Evolutionary conservation across 108 stramenopile species (phyloP), one percentile per base, ranked within the genome.

Genomic region (Nitzschia sp.): DNA sequence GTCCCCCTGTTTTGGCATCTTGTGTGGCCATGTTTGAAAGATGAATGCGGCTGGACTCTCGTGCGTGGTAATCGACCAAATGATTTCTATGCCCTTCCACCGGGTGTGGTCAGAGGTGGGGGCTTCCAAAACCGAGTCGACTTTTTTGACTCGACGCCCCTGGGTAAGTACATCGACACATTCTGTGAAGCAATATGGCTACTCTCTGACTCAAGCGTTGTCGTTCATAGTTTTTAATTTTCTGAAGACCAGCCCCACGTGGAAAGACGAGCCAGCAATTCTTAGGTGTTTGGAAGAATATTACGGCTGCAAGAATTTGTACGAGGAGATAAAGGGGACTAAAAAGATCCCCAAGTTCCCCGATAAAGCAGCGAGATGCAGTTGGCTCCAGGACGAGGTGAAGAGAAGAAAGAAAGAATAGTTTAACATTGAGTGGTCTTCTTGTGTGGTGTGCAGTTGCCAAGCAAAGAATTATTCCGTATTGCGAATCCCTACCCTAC

Each of bases 51-150:
- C 1, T 78, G 77, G 77, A 59, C 23, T 19, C 27, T 72, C 4
- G 68, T 66, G 9, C 19, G 28, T 21, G 81, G 77, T 8, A 66
- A 64, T 26, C 48, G 81, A n/a, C 66, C 73, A 1, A 45, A 15
- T 46, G 81, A 82, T 48, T 71, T 49, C 38, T 78, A 78, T 53
- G 51, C 56, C n/a, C n/a, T 65, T 19, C 81, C 81, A 11, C 81
- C 77, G 18, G 81, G 81, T 32, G 74, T 78, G 11, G n/a, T n/a
- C 0, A 48, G 81, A 60, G 73, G 73, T 9, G 18, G 18, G 23
- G 80, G 80, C 33, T 72, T 75, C 65, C 57, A 54, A 35, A 57
- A 32, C 18, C 72, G 81, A 2, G 25, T 57, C 2, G 77, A 82
- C 32, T 82, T 75, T 60, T 82, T 78, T 61, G 81, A 82, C 29